Evolutionary conservation across 2,329 filamentous ascomycete genomes (phyloP).

Genomic region (Neoscytalidium dimidiatum): DNA sequence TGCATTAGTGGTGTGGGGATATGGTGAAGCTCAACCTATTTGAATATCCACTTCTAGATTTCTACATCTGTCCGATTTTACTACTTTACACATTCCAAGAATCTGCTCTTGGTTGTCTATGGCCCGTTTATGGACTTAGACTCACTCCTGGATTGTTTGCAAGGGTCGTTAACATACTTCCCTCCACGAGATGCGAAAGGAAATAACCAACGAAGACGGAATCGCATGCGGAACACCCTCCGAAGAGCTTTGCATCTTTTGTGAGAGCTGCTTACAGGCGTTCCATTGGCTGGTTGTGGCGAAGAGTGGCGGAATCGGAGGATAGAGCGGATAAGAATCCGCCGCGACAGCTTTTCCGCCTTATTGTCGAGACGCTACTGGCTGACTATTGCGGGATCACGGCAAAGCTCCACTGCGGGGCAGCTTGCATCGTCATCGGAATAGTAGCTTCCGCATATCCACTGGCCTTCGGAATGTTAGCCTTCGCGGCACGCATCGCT

Average conservation of each 20-base stretch:
- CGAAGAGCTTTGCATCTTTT: neutral
- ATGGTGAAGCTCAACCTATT: too few relatives aligned
- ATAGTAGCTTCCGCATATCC: neutral
- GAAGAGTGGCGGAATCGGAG: neutral
- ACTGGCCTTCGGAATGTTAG: neutral
- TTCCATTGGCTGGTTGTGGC: neutral
- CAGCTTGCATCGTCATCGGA: neutral
- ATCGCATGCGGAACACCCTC: too few relatives aligned
- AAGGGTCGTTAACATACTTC: too few relatives aligned
- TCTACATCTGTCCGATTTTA: too few relatives aligned
- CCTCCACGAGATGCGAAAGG: too few relatives aligned
- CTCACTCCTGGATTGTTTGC: too few relatives aligned
- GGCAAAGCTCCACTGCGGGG: constrained; percentile 6
- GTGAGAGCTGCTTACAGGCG: neutral
- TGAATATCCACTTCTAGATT: too few relatives aligned
- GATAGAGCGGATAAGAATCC: constrained; percentile 6
- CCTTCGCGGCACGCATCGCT: neutral
- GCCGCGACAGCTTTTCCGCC: neutral
- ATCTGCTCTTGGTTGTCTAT: too few relatives aligned
- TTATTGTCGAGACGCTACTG: neutral
- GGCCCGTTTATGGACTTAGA: too few relatives aligned
- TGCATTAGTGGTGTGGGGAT: too few relatives aligned
- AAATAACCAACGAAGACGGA: too few relatives aligned
- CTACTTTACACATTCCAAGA: too few relatives aligned
- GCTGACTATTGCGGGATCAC: neutral